Conservation (phyloP, 2,329 filamentous ascomycete species). For the Penicillium sp. region DNA sequence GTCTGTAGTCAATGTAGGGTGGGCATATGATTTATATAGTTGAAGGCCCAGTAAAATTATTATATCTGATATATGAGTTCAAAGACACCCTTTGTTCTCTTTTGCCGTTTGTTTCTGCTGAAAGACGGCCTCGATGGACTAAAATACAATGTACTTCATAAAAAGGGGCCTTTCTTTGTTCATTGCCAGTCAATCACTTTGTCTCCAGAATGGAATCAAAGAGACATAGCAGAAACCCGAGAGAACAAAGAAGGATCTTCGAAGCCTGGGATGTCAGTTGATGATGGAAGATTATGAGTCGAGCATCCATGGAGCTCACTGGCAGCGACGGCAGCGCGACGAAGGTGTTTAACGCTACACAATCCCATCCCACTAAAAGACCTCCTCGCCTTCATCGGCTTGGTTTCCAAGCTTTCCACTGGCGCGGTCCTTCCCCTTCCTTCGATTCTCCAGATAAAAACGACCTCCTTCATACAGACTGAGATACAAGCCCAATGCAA, state of each 20-base stretch:
- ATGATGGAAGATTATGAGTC: background rate
- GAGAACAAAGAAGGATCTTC: background rate
- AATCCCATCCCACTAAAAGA: background rate
- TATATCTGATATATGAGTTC: background rate
- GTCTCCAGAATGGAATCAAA: background rate
- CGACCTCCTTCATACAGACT: slow-evolving; percentile 82
- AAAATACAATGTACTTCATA: background rate
- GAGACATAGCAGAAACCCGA: fast-evolving
- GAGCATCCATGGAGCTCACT: background rate
- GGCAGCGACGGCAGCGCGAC: background rate
- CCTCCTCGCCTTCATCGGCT: slow-evolving; percentile 3
- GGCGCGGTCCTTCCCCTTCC: slow-evolving; percentile 21
- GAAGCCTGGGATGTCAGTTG: fast-evolving
- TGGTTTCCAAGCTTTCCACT: no score
- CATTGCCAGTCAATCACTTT: background rate
- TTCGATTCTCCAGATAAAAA: slow-evolving; percentile 52
- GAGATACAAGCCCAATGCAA: slow-evolving; percentile 81
- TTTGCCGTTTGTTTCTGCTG: background rate
- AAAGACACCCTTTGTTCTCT: background rate
- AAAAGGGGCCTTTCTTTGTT: background rate
- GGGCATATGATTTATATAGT: background rate
- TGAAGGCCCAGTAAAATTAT: no score
- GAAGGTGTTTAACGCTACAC: background rate
- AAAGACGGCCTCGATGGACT: background rate
- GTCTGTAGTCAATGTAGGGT: background rate